Evolutionary conservation across 2,329 filamentous ascomycete genomes (phyloP).

Genomic region (Nemania diffusa): DNA sequence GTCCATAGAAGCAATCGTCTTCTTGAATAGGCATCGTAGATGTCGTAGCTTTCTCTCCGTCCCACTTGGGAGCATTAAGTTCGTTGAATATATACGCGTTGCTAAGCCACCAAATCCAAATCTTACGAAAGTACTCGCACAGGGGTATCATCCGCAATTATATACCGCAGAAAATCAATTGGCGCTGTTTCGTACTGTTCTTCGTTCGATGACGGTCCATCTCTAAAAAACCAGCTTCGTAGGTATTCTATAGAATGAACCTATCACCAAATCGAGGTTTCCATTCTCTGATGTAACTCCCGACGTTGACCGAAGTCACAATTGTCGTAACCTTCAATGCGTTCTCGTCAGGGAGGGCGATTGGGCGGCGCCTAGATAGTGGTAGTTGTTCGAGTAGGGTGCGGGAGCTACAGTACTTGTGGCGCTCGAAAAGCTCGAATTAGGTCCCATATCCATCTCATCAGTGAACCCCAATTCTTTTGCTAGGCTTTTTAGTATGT

Average conservation of each 20-base stretch:
- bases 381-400: constrained; percentile 39
- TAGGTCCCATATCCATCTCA: constrained; percentile 46
- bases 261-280: not conserved
- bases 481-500: constrained; percentile 71
- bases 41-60: not conserved
- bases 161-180: constrained; percentile 24
- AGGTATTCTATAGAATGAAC: not conserved
- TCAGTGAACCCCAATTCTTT: constrained; percentile 58
- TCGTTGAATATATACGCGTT: constrained; percentile 22
- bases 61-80: not conserved
- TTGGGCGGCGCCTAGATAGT: constrained; percentile 26
- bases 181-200: constrained; percentile 14
- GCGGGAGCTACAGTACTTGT: constrained; percentile 45
- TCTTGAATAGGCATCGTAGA: not conserved
- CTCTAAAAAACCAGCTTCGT: not conserved
- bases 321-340: constrained; percentile 32
- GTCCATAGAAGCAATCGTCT: not conserved
- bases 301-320: constrained; percentile 26
- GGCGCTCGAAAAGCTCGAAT: constrained; percentile 58
- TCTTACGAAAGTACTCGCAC: constrained; percentile 19
- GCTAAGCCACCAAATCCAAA: constrained; percentile 15
- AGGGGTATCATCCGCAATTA: constrained; percentile 33
- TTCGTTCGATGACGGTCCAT: constrained; percentile 7
- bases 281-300: constrained; percentile 7
- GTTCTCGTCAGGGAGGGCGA: constrained; percentile 39